These are phyloP conservation scores for Halophytophthora batemanensis DNA, from an alignment of 352 stramenopile species.

Conservation along the genomic window DNA sequence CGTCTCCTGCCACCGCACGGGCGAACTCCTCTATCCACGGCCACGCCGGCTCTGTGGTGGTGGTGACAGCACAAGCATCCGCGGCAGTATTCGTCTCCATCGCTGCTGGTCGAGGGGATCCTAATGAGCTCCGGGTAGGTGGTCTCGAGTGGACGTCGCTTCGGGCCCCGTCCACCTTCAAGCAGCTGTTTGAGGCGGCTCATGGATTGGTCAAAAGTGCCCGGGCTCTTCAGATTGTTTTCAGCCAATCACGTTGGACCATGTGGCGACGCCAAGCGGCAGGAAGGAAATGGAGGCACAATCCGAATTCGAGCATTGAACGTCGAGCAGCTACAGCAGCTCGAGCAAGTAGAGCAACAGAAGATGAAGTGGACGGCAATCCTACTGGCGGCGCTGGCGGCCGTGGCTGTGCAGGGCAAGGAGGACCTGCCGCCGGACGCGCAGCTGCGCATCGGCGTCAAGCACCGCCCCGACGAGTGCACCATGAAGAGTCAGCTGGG, in stretches of 20 bases:
- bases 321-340: not conserved
- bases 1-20: constrained; percentile 24
- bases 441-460: constrained; percentile 75
- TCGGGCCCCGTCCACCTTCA: constrained; percentile 16
- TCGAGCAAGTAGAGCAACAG: constrained; percentile 4
- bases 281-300: constrained; percentile 7
- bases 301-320: constrained; percentile 2
- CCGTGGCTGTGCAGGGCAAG: constrained; percentile 44
- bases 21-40: constrained; percentile 42
- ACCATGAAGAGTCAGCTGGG: constrained; percentile 70
- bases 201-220: constrained; percentile 18
- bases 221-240: constrained; percentile 5
- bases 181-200: constrained; percentile 13
- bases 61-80: too few species aligned
- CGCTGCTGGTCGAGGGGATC: not conserved
- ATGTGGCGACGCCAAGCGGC: constrained; percentile 20
- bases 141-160: not conserved
- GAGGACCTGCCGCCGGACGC: constrained; percentile 67
- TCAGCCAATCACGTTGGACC: constrained; percentile 41
- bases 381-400: constrained; percentile 32
- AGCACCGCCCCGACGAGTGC: constrained; percentile 70
- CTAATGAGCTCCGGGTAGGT: not conserved
- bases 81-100: constrained; percentile 1
- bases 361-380: constrained; percentile 61
- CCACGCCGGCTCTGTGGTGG: constrained; percentile 10